A percentile compares a stretch with the other conserved stretches of the same genome.
These are phyloP conservation scores for Panicum virgatum DNA, from an alignment of 202 grass and related monocot genomes.

Conservation along the genomic window DNA sequence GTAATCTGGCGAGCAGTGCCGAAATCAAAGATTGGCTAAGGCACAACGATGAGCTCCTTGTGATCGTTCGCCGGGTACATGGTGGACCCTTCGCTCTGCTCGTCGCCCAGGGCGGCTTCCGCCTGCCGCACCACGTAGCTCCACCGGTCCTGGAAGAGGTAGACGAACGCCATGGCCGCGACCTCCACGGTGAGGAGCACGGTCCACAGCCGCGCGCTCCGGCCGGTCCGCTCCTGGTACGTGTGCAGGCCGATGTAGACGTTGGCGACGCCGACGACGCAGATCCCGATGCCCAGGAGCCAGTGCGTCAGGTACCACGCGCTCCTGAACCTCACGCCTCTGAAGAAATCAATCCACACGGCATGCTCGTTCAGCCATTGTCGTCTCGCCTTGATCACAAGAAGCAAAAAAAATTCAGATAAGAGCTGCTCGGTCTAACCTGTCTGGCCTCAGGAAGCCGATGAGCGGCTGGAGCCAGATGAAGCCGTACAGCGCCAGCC, in stretches of 20 bases:
- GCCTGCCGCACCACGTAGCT: constrained; percentile 63
- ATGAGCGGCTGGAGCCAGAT: constrained; percentile 89
- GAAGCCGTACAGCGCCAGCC: constrained; percentile 74
- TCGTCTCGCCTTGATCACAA: not conserved
- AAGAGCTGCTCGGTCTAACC: constrained; percentile 27
- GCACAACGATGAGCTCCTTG: constrained; percentile 53
- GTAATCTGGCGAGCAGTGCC: not conserved
- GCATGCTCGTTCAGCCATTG: not conserved
- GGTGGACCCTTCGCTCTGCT: constrained; percentile 41
- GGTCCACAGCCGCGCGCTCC: constrained; percentile 66
- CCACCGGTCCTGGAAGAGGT: constrained; percentile 90
- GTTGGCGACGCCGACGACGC: constrained; percentile 76
- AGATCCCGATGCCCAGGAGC: constrained; percentile 61
- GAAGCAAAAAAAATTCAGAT: not conserved
- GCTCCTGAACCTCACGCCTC: constrained; percentile 63
- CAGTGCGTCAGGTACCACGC: constrained; percentile 86
- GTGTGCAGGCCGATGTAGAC: constrained; percentile 78
- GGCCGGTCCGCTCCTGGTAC: constrained; percentile 66
- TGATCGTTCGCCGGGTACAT: constrained; percentile 57
- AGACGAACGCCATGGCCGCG: constrained; percentile 57
- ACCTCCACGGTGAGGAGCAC: constrained; percentile 78
- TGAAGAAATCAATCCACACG: constrained; percentile 25
- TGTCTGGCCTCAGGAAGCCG: constrained; percentile 77
- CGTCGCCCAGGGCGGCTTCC: constrained; percentile 45
- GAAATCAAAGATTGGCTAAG: not conserved